Conservation (phyloP, 495 filamentous ascomycete species). For the Penicillium argentinense region DNA sequence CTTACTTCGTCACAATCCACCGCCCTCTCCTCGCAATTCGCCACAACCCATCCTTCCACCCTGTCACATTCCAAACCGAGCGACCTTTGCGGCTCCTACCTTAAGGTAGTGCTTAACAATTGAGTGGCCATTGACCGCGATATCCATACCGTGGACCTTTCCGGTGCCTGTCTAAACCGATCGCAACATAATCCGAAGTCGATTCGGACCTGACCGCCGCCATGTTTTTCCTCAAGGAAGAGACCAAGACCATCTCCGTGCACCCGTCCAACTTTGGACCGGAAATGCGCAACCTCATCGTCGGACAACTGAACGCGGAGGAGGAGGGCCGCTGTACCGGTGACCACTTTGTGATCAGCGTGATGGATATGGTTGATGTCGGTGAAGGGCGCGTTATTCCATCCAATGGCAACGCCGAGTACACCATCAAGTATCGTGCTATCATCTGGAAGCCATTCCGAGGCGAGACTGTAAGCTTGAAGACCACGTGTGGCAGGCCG, state of each 20-base stretch:
- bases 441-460: conserved; percentile 98
- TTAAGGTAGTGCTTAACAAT: too few relatives aligned
- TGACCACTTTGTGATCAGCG: conserved; percentile 91
- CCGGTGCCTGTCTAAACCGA: conserved; percentile 1
- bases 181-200: too few relatives aligned
- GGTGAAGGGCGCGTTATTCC: conserved; percentile 90
- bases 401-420: conserved; percentile 85
- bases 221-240: conserved; percentile 98
- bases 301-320: conserved; percentile 80
- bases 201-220: too few relatives aligned
- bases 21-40: neutral
- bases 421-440: conserved; percentile 89
- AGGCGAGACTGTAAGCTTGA: conserved; percentile 79
- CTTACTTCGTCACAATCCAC: neutral
- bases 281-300: conserved; percentile 85
- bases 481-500: conserved; percentile 62
- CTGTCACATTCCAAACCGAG: too few relatives aligned
- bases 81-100: too few relatives aligned
- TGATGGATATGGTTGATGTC: conserved; percentile 91
- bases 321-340: conserved; percentile 93
- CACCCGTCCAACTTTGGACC: conserved; percentile 96
- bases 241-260: conserved; percentile 87
- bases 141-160: too few relatives aligned
- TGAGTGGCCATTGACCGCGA: too few relatives aligned
- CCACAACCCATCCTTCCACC: too few relatives aligned